Evolutionary conservation across 208 protist genomes (phyloP).

Genomic region (Crithidia bombi): DNA sequence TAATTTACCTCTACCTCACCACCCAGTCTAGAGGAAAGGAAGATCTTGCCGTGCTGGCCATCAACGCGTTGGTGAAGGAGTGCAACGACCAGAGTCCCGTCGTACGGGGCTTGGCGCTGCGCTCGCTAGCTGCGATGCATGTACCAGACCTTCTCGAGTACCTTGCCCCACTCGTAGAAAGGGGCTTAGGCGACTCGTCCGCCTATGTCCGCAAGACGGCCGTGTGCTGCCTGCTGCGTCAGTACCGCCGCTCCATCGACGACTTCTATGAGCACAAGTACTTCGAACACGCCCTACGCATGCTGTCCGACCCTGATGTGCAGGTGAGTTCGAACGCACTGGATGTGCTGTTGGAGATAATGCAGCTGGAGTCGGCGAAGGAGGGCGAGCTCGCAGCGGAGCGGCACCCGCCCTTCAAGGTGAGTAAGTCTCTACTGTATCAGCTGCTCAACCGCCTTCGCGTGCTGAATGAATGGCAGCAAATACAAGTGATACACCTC

Average conservation of each 20-base stretch:
- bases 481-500: conserved; percentile 77
- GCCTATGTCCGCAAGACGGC: conserved; percentile 96
- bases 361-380: conserved; percentile 45
- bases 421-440: conserved; percentile 78
- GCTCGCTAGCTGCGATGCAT: conserved; percentile 89
- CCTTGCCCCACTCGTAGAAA: conserved; percentile 77
- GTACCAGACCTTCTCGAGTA: conserved; percentile 76
- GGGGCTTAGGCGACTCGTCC: conserved; percentile 75
- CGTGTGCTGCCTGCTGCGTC: conserved; percentile 83
- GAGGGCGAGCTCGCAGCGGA: background rate
- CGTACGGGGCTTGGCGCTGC: conserved; percentile 95
- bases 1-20: conserved; percentile 97
- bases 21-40: conserved; percentile 92
- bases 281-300: conserved; percentile 59
- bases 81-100: conserved; percentile 92
- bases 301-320: conserved; percentile 89
- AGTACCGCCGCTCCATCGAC: conserved; percentile 66
- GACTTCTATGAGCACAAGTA: conserved; percentile 49
- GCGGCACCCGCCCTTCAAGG: conserved; percentile 34
- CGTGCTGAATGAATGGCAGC: conserved; percentile 89
- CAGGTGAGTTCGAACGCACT: conserved; percentile 85
- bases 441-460: conserved; percentile 81
- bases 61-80: conserved; percentile 97
- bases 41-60: conserved; percentile 92
- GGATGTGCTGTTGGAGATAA: conserved; percentile 80